Evolutionary conservation across 495 filamentous ascomycete genomes (phyloP), one percentile per base, ranked within the genome.

Genomic region (Neurospora sp.): DNA sequence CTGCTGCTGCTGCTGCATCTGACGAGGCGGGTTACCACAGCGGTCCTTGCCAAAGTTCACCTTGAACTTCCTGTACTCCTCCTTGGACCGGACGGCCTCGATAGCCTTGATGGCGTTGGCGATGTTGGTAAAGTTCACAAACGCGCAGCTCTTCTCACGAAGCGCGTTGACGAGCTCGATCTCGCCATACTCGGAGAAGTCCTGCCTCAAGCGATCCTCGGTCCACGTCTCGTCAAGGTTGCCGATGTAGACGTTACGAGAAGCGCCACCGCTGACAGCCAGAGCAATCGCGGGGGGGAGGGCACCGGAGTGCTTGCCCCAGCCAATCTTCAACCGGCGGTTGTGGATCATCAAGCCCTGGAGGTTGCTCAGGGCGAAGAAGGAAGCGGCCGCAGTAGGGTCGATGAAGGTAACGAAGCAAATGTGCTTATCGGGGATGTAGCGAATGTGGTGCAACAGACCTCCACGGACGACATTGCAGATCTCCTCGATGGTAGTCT

Each of bases 401-500:
- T 99, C 96, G 81, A 99, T 98, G 84, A 99, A 99, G 3, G 96
- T 99, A 46, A 99, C 96, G 76, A 99, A 99, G 86, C 96, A 99
- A 77, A 98, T 99, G 82, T 99, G 96, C 87, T 99, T 99, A 85
- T 99, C 96, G 37, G 96, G 96, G 76, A 99, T 99, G 83, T 98
- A 99, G 71, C 96, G 93, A 82, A 99, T 96, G 81, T 99, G 96
- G 80, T 99, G 96, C 78, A 99, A 85, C 73, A 98, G 85, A 74
- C 94, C 94, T 59, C 94, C 94, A 69, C 94, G 90, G 38, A 98
- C 94, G 68, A 98, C 94, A 77, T 98, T 98, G 85, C 94, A 98
- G 80, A 98, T 98, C 81, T 97, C 96, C 82, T 98, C 96, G 76
- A 98, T 95, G 3, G 96, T 98, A 2, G 96, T 99, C 83, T 99